Percentiles rank a stretch among this genome's conserved stretches.
Evolutionary conservation across 2,329 filamentous ascomycete genomes (phyloP).

Genomic region (Botrytis squamosa): DNA sequence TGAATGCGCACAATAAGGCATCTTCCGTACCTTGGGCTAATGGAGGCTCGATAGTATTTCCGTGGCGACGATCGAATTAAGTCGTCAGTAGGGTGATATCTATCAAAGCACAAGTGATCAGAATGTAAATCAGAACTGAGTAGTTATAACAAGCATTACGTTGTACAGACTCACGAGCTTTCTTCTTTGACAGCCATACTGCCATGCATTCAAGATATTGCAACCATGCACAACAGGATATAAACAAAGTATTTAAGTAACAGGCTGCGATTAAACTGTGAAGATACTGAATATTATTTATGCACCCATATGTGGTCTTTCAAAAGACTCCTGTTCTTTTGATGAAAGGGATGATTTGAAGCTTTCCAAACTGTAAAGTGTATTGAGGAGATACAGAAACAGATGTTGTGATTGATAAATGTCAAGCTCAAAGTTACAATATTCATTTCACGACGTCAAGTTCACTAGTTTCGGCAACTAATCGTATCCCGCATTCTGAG

Average conservation of each 20-base stretch:
- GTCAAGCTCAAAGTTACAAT: neutral
- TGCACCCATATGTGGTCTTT: neutral
- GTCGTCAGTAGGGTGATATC: conserved; percentile 63
- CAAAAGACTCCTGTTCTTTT: neutral
- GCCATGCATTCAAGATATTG: conserved; percentile 31
- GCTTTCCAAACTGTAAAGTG: neutral
- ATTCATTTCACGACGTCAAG: neutral
- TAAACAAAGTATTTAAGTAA: neutral
- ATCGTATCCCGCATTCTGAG: neutral
- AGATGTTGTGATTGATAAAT: neutral
- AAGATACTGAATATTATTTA: conserved; percentile 2
- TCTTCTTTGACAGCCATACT: conserved; percentile 57
- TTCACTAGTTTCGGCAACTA: neutral
- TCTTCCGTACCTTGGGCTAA: conserved; percentile 59
- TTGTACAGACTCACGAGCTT: conserved; percentile 46
- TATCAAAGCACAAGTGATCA: conserved; percentile 37
- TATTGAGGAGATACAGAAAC: neutral
- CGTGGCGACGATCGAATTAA: conserved; percentile 60
- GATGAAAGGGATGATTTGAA: neutral
- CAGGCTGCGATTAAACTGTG: neutral
- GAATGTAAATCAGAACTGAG: neutral
- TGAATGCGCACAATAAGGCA: conserved; percentile 24
- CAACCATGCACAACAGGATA: conserved; percentile 17
- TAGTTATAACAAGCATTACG: conserved; percentile 1
- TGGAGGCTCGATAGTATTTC: conserved; percentile 66